Base-by-base conservation (phyloP, 768 basidiomycete genomes). In the Stropharia rugosoannulata region DNA sequence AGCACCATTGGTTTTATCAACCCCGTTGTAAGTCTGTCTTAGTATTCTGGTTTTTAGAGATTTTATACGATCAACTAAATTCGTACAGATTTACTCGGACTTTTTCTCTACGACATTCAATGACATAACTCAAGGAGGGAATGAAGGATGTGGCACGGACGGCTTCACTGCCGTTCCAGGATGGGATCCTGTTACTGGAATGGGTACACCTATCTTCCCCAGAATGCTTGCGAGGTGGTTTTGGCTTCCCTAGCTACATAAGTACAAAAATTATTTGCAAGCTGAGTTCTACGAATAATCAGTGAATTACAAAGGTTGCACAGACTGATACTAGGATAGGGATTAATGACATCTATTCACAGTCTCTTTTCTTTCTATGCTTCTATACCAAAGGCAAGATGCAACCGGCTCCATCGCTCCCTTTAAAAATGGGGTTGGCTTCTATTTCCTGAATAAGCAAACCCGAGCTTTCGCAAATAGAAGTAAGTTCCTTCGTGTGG, bases 1-100 rank as follows among this genome's bases (percentile, higher is more conserved):
- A 64, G 58, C 2, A 62, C 81, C 0, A 68, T 83, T 32, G 82
- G 80, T 27, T 80, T 80, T 62, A 76, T 80, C 46, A 80, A 80
- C 49, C 79, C 78, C 49, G 37, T 69, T 43, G 60, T 75, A 62
- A 38, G 70, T 64, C 6, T 44, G 62, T 16, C 62, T 57, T 12
- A 56, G 62, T 57, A 39, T 25, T 15, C 19, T 27, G 5, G 9
- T 10, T 19, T 8, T 12, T 38, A 43, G 15, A 12, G n/a, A 52
- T 32, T 15, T 19, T 45, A 11, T 9, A 36, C 13, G 22, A 22
- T 22, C 4, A 22, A 22, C 22, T 2, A 22, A 22, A 22, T 22
- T n/a, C 22, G 4, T 22, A 22, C 29, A 80, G 78, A 76, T 81
- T 40, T 81, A 82, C 63, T 74, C 79, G 12, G 25, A 65, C 18